Base-by-base conservation (phyloP, 2,329 filamentous ascomycete species). In the Pseudogymnoascus pannorum region DNA sequence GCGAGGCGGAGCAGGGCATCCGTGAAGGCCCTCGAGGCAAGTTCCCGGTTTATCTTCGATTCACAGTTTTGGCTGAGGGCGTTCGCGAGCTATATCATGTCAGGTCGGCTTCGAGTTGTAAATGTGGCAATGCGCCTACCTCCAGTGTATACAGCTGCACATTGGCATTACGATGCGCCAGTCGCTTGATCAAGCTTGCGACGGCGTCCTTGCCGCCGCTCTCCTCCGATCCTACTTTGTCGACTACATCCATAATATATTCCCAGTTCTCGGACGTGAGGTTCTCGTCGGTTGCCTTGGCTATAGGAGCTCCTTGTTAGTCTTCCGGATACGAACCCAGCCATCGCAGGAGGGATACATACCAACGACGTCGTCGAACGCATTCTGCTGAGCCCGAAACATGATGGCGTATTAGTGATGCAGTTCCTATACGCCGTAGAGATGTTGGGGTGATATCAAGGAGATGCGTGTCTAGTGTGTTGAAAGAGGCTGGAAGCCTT, bases 221-320 rank as follows among this genome's bases (percentile, higher is more conserved):
- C 57, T 74, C 72, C 58, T 75, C 74, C 29, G 68, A 69, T 5
- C 68, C 71, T 26, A 76, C 73, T 65, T 75, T 76, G 63, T 76
- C 74, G 68, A 73, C 75, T 29, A 75, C 74, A 69, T 76, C 74
- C 73, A 75, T 75, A 65, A 75, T 75, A 66, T 71, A 87, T 72
- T 88, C 87, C 87, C 87, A 89, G 73, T 89, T 88, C 75, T 83
- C 81, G 64, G 77, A 72, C 8, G 72, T 97, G 69, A 97, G 84
- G 76, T 97, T 99, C 82, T 99, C 94, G 76, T 99, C 94, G 61
- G 94, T 99, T 72, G 94, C 92, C 77, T 89, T 89, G 71, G 85
- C 87, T 87, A 70, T 67, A 16, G 59, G 16, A 33, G 42, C 57
- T 42, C n/a, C 22, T 11, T 11, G 14, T 29, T 9, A 38, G 59